Base-by-base conservation (phyloP, 1,139 yeast species). In the Zygosaccharomyces pseudobailii region DNA sequence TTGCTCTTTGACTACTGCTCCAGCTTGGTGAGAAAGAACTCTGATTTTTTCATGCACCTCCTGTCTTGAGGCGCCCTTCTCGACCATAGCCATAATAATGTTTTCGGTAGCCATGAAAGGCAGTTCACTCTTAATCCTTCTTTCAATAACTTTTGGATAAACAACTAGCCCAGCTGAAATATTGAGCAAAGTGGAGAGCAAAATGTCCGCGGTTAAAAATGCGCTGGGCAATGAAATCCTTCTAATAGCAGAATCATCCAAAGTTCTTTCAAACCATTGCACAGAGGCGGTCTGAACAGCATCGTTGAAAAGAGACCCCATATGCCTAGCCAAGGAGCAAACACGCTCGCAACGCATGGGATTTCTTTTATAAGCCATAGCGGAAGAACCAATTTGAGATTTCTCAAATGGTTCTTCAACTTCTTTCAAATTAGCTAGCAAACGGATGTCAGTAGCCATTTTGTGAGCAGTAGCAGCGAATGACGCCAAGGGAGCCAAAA, bases 71-170 rank as follows among this genome's bases (percentile, higher is more conserved):
- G 87, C 97, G 61, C 97, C 97, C 70, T 85, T 84, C 72, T 89
- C 95, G 51, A 92, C 98, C 97, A 92, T 92, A 48, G 98, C 98
- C 99, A 92, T 92, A 69, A 92, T 92, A 68, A 92, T 82, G 72
- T 92, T 92, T 73, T 92, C 99, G 47, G 99, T 92, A 56, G 99
- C 99, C 99, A 92, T 92, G 76, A 94, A 92, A 59, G 99, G 99
- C 65, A 92, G 78, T 72, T 94, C 98, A 45, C 96, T 79, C 68
- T 70, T 82, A 70, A 92, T 92, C 73, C 97, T 86, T 76, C 97
- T 86, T 74, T 86, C 96, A 65, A 92, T 92, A 59, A 92, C 98
- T 79, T 92, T 90, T 59, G 98, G 98, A 73, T 94, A 92, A 41
- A 92, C 98, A 47, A 94, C 98, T 55, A 92, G 76, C 13, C 98